Evolutionary conservation across 345 rosid genomes (phyloP), one percentile per base, ranked within the genome.

Genomic region (Moringa oleifera): DNA sequence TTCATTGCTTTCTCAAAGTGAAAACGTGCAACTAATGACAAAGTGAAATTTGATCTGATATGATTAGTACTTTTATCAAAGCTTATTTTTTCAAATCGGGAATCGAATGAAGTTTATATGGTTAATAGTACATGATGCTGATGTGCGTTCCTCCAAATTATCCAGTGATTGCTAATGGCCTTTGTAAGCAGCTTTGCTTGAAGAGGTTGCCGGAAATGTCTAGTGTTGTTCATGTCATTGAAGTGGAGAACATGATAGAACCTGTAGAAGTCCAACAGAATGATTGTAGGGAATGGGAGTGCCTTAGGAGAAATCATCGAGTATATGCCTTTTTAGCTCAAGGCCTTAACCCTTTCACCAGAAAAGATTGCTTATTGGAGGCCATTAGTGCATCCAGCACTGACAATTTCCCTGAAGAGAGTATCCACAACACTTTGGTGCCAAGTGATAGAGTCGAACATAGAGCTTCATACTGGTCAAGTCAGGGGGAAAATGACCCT

Each of bases 371-470:
- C 68, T 59, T 79, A 54, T 61, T 71, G 28, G 69, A 61, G 24
- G 77, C 78, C 49, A 69, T 79, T 24, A 18, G 71, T 64, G 80
- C 83, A 53, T 75, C 80, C 10, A 79, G 80, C 65, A 75, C 83
- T 0, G 83, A 79, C 64, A 72, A 79, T 64, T 69, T 69, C 60
- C 83, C 80, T 0, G 71, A 63, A 18, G 83, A 75, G 41, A 72
- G 71, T 50, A 53, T 79, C 51, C 67, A 25, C 31, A 79, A 79
- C 36, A 79, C 83, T 17, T 65, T 79, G 75, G 77, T 66, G 73
- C 66, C 71, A 11, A 62, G 54, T 22, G 80, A 75, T 53, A 69
- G 66, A 53, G 54, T 75, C 12, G 66, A 49, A 49, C 8, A 9
- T 28, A 53, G 57, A 66, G 73, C 78, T 17, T 72, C 75, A 2